Conservation (phyloP, 192 early-diverging fungal species). For the Spizellomyces sp. region DNA sequence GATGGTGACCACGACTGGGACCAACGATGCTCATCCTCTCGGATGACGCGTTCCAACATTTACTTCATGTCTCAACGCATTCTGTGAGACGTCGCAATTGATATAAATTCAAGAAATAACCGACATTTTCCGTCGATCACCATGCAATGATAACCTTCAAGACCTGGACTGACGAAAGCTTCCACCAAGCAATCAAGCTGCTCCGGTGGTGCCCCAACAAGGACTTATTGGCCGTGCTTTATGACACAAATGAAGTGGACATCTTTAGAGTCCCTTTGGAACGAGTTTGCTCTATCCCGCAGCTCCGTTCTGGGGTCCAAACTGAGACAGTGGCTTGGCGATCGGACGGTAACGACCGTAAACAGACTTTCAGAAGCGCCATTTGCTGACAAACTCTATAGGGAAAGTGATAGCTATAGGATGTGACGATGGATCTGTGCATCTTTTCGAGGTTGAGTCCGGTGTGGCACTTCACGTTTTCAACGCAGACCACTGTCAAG, state of each 20-base stretch:
- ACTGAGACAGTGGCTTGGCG: constrained; percentile 8
- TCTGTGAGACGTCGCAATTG: no score
- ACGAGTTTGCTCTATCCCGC: background rate
- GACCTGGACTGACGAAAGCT: constrained; percentile 5
- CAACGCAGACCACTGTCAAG: no score
- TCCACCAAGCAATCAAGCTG: background rate
- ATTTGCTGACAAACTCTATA: background rate
- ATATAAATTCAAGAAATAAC: no score
- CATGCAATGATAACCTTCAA: background rate
- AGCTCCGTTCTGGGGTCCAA: background rate
- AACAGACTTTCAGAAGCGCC: no score
- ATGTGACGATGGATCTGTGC: background rate
- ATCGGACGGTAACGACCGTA: background rate
- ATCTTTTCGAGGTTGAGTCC: constrained; percentile 16
- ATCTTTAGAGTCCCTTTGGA: background rate
- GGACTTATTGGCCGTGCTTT: constrained; percentile 11
- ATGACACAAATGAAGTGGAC: background rate
- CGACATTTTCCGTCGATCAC: no score
- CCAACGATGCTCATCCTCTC: no score
- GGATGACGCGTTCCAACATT: no score
- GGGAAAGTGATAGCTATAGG: constrained; percentile 7
- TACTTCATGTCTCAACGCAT: no score
- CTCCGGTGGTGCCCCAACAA: constrained; percentile 23
- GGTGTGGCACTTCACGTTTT: background rate
- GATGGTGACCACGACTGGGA: no score